A percentile compares a stretch with the other conserved stretches of the same genome.
Evolutionary conservation across 148 eudicot species (phyloP).

Genomic region (Bassia scoparia): DNA sequence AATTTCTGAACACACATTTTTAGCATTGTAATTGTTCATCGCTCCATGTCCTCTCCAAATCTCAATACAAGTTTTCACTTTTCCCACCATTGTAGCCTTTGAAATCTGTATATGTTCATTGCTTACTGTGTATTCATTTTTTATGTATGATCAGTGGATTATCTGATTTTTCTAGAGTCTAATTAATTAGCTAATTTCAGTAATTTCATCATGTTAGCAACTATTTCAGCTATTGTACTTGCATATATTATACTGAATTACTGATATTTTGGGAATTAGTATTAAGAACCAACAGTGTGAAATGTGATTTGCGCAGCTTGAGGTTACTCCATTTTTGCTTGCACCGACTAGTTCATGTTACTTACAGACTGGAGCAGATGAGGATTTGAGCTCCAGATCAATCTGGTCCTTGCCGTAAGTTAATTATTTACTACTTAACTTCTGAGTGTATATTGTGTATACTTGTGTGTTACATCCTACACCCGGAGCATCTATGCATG

Average conservation of each 20-base stretch:
- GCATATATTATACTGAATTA: too few species aligned
- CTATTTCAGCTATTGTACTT: neutral
- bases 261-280: neutral
- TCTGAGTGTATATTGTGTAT: neutral
- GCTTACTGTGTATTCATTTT: neutral
- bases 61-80: neutral
- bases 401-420: constrained; percentile 96
- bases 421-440: neutral
- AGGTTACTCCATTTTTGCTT: constrained; percentile 80
- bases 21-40: neutral
- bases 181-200: neutral
- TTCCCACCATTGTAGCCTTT: neutral
- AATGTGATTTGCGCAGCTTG: constrained; percentile 52
- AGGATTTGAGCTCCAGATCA: constrained; percentile 45
- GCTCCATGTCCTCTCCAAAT: neutral
- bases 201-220: neutral
- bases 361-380: constrained; percentile 27
- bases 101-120: neutral
- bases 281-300: constrained; percentile 5
- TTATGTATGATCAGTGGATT: neutral
- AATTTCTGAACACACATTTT: too few species aligned
- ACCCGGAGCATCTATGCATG: neutral
- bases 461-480: neutral
- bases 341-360: constrained; percentile 44
- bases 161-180: neutral